Evolutionary conservation across 768 basidiomycete genomes (phyloP), one percentile per base, ranked within the genome.

Genomic region (Suillus decipiens): DNA sequence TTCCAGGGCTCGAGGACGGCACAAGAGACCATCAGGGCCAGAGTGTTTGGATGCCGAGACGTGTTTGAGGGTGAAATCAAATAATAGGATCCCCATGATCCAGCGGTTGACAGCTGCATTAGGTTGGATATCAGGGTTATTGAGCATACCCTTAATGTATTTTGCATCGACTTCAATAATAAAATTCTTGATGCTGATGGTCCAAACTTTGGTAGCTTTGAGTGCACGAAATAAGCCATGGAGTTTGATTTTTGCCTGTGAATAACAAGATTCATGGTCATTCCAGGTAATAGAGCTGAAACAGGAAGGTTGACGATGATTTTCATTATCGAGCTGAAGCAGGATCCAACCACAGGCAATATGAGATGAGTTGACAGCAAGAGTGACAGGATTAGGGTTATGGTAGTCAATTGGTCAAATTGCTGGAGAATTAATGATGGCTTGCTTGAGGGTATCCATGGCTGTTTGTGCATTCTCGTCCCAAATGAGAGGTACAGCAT

Each of bases 211-310:
- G 7, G 42, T 19, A 3, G 42, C 42, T 42, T n/a, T n/a, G 19
- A 43, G 43, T 34, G 72, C 68, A 1, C 70, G 67, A 43, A 68
- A 73, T 5, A 76, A 28, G 0, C 76, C 70, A 62, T 70, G 75
- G 0, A 76, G 62, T 48, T 74, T 70, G 11, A 73, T 42, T 59
- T 76, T 75, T 0, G 68, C n/a, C 37, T 71, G 70, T 4, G 64
- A 64, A 22, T 55, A 61, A 5, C 56, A 43, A 3, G 3, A 67
- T 42, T 62, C 53, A 17, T 9, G 12, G 11, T 62, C 71, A 59
- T 79, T 78, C 60, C 79, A 68, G 0, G 75, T 65, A 6, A 82
- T 77, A 1, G 77, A 81, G 0, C 78, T 74, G 56, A 80, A 83
- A 0, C 72, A 64, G 0, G 71, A 66, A 43, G 73, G 79, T 1